Evolutionary conservation across 257 asterid species (phyloP).

Genomic region (Salvia miltiorrhiza): DNA sequence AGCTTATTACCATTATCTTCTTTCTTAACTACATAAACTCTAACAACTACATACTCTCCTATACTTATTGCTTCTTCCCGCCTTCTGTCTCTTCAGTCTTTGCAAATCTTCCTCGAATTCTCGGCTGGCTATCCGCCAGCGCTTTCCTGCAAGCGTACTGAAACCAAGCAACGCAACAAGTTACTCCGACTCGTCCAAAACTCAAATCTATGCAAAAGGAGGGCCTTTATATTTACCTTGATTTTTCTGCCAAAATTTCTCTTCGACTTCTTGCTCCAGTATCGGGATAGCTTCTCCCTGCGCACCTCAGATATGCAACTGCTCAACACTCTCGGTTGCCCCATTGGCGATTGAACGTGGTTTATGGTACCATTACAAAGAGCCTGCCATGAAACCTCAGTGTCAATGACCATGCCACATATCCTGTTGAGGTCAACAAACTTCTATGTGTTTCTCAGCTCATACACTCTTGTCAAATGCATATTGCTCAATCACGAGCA

Average conservation of each 20-base stretch:
- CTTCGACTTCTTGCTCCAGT: constrained; percentile 79
- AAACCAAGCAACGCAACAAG: neutral
- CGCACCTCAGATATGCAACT: constrained; percentile 60
- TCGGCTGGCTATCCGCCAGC: constrained; percentile 90
- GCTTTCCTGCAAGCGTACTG: constrained; percentile 99
- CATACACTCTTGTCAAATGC: constrained; percentile 25
- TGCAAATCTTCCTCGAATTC: constrained; percentile 92
- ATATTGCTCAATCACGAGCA: constrained; percentile 9
- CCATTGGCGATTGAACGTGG: constrained; percentile 44
- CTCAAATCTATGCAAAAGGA: neutral
- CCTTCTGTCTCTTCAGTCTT: constrained; percentile 56
- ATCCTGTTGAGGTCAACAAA: too few relatives aligned
- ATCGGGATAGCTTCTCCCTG: constrained; percentile 78
- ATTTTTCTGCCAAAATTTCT: constrained; percentile 89
- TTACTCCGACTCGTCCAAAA: neutral
- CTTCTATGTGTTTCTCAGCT: constrained; percentile 58
- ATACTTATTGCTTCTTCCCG: constrained; percentile 37
- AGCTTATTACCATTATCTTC: constrained; percentile 25
- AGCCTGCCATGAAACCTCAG: constrained; percentile 79
- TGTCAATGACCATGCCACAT: constrained; percentile 57
- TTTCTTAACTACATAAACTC: constrained; percentile 5
- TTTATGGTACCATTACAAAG: constrained; percentile 48
- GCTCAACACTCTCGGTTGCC: constrained; percentile 40
- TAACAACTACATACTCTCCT: constrained; percentile 11
- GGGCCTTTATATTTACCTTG: constrained; percentile 43